phyloP scores from a whole-genome alignment of 176 grass and related monocot genomes.

The Ampelocalamus luodianensis region DNA sequence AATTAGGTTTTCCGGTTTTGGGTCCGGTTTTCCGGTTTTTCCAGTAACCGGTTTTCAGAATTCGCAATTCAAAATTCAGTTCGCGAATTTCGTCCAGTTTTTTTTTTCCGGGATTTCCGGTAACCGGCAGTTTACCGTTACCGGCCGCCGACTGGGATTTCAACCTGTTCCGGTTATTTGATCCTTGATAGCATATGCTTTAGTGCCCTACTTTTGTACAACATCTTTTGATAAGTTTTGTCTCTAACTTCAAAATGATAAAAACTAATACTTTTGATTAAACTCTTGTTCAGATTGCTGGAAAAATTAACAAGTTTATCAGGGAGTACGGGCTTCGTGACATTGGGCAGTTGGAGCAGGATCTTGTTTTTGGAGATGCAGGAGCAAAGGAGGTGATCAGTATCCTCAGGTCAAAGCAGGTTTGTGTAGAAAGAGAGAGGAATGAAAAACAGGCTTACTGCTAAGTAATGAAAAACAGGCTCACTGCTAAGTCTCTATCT shows the following conservation, averaged over 20 bases:
- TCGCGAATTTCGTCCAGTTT: too few relatives aligned
- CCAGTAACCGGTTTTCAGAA: too few relatives aligned
- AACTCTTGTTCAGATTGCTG: conserved; percentile 79
- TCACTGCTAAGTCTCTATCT: conserved; percentile 6
- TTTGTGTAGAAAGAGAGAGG: conserved; percentile 39
- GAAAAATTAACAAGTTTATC: conserved; percentile 81
- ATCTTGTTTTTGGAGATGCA: conserved; percentile 96
- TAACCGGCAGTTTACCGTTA: too few relatives aligned
- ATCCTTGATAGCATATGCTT: not conserved
- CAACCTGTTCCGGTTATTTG: too few relatives aligned
- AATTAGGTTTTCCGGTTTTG: too few relatives aligned
- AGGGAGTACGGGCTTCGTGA: conserved; percentile 75
- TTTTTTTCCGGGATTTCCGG: too few relatives aligned
- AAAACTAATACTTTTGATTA: not conserved
- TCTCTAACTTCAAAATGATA: conserved; percentile 28
- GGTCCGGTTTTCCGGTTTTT: too few relatives aligned
- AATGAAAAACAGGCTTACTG: not conserved
- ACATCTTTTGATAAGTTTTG: not conserved
- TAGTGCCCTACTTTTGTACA: not conserved
- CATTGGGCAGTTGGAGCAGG: conserved; percentile 90
- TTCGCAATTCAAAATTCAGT: too few relatives aligned
- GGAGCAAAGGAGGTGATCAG: conserved; percentile 94
- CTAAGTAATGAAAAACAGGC: conserved; percentile 3
- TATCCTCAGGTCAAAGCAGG: conserved; percentile 86
- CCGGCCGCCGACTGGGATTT: too few relatives aligned